Percentiles rank a stretch among this genome's conserved stretches.
phyloP scores from a whole-genome alignment of 1,284 basidiomycete species.

The Sporisorium reilianum region DNA sequence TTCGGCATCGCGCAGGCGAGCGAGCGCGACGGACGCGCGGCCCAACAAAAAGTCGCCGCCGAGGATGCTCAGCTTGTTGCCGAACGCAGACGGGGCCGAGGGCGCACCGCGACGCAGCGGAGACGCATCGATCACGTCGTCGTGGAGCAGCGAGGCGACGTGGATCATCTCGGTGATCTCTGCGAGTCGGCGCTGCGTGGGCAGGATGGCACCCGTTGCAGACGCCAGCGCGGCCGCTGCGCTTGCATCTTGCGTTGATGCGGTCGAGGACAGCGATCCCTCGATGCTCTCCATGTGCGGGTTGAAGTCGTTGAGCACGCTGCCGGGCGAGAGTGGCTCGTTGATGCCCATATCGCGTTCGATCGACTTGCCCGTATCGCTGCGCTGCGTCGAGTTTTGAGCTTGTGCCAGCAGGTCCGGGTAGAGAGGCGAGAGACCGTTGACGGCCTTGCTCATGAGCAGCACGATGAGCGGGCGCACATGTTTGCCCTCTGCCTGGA shows the following conservation, averaged over 20 bases:
- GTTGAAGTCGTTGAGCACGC: constrained; percentile 87
- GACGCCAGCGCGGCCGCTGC: constrained; percentile 22
- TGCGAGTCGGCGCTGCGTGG: constrained; percentile 90
- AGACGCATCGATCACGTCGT: constrained; percentile 92
- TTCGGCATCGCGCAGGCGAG: constrained; percentile 85
- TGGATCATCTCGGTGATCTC: constrained; percentile 99
- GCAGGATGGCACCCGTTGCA: constrained; percentile 72
- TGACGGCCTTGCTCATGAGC: constrained; percentile 90
- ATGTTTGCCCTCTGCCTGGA: constrained; percentile 80
- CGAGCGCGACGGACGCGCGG: constrained; percentile 86
- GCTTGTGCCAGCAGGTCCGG: constrained; percentile 68
- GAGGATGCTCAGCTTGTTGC: constrained; percentile 94
- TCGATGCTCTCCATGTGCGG: constrained; percentile 70
- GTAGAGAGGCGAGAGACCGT: constrained; percentile 77
- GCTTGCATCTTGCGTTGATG: constrained; percentile 4
- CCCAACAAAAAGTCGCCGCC: constrained; percentile 96
- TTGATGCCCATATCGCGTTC: constrained; percentile 72
- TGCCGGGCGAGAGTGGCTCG: constrained; percentile 78
- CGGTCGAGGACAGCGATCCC: constrained; percentile 12
- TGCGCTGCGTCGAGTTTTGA: constrained; percentile 56
- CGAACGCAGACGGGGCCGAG: constrained; percentile 87
- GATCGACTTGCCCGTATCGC: constrained; percentile 61
- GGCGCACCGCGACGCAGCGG: constrained; percentile 83
- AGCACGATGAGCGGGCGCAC: constrained; percentile 90
- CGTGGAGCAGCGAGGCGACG: constrained; percentile 93